Base-by-base conservation (phyloP, 805 yeast genomes). In the Tanozyma kutaoensis region DNA sequence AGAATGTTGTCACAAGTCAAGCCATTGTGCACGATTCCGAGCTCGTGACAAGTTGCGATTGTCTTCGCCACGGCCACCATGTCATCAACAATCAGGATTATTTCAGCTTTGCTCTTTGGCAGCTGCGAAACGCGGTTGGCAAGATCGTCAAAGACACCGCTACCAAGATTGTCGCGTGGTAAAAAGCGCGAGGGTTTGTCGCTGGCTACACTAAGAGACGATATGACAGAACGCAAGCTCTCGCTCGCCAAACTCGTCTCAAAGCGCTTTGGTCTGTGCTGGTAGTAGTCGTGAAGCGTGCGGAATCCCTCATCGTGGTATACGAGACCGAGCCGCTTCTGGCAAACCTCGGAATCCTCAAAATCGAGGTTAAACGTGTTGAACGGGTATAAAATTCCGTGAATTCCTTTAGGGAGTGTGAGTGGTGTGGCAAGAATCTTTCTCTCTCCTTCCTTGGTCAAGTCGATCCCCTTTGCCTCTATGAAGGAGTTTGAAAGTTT, bases 21-120 rank as follows among this genome's bases (percentile, higher is more conserved):
- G 0, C 70, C 66, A 32, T 68, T 66, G 36, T 65, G 71, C 4
- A 65, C 62, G 19, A 66, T 20, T 12, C 22, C 22, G 7, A 7
- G 22, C 13, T 11, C 22, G 12, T 8, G 12, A 6, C 8, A 7
- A 12, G 23, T 13, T 1, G 39, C 32, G n/a, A 52, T 28, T 1
- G 45, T 40, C 12, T 39, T 36, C 14, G 48, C 28, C 4, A 46
- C 43, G n/a, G 30, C 32, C 2, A 49, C 29, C 8, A 52, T 36
- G 24, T 51, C 53, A 8, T 22, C 20, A 10, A 52, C 15, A 8
- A 52, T 43, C 12, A 37, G 43, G 12, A 42, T 24, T 11, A 52
- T 30, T 13, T 31, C 18, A 8, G 32, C 21, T 7, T 38, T 37
- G 5, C 42, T 28, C 25, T 38, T 43, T 1, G 45, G 46, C n/a